Evolutionary conservation across 2,329 filamentous ascomycete species (phyloP).

Genomic region (Metarhizium sp.): DNA sequence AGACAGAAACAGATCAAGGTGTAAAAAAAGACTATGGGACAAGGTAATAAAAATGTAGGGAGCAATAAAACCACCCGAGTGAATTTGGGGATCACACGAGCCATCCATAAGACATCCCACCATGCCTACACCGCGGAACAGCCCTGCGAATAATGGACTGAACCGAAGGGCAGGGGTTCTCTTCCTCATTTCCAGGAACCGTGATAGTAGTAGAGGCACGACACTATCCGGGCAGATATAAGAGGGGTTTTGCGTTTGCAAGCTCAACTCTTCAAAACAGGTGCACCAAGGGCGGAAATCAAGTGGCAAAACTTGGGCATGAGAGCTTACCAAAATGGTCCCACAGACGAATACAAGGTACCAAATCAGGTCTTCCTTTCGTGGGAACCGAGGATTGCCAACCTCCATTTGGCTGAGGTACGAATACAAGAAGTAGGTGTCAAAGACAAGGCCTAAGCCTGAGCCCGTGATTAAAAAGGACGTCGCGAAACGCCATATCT

Average conservation of each 20-base stretch:
- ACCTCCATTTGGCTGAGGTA: conserved; percentile 69
- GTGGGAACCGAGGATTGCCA: conserved; percentile 59
- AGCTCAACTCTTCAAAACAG: not conserved
- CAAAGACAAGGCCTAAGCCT: conserved; percentile 49
- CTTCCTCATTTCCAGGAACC: conserved; percentile 81
- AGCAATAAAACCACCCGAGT: conserved; percentile 49
- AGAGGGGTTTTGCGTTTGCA: conserved; percentile 30
- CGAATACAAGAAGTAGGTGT: conserved; percentile 67
- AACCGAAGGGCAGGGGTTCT: conserved; percentile 57
- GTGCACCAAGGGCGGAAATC: conserved; percentile 7
- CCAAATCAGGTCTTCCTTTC: conserved; percentile 70
- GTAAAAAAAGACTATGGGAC: no score
- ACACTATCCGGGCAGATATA: conserved; percentile 74
- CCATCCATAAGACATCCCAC: conserved; percentile 68
- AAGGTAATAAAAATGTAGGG: conserved; percentile 43
- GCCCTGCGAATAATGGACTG: conserved; percentile 60
- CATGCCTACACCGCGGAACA: conserved; percentile 60
- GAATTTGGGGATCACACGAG: conserved; percentile 50
- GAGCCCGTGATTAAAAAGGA: conserved; percentile 31
- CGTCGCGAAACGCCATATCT: conserved; percentile 33
- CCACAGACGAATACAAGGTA: conserved; percentile 67
- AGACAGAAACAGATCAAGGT: not conserved
- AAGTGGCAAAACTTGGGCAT: conserved; percentile 9
- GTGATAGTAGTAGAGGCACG: conserved; percentile 58
- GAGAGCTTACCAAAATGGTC: conserved; percentile 66